Evolutionary conservation across 495 filamentous ascomycete species (phyloP).

Genomic region (Jackrogersella minutella): DNA sequence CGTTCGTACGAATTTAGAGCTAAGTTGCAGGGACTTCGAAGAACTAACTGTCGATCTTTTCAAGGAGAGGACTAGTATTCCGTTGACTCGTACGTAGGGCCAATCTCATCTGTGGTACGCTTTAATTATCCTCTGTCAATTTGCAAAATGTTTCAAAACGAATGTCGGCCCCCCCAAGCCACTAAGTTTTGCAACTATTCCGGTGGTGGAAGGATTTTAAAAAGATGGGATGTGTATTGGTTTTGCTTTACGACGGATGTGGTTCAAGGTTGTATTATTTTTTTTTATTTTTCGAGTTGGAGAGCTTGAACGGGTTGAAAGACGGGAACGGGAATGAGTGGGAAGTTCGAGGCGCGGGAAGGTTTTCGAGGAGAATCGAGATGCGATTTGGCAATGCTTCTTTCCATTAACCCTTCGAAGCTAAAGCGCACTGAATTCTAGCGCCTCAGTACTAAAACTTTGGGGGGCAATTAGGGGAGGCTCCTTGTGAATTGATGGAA

Average conservation of each 20-base stretch:
- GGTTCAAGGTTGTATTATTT: too few species aligned
- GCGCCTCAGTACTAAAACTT: constrained; percentile 25
- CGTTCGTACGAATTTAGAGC: constrained; percentile 4
- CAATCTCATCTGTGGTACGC: not conserved
- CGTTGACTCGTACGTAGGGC: constrained; percentile 17
- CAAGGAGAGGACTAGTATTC: constrained; percentile 33
- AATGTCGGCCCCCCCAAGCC: constrained; percentile 30
- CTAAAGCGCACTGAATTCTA: constrained; percentile 8
- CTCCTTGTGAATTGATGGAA: not conserved
- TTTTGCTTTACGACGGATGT: constrained; percentile 10
- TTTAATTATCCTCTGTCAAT: not conserved
- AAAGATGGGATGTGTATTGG: constrained; percentile 26
- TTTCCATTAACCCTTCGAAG: not conserved
- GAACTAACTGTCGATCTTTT: constrained; percentile 32
- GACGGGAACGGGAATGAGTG: constrained; percentile 19
- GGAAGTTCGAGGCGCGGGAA: constrained; percentile 25
- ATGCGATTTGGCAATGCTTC: constrained; percentile 40
- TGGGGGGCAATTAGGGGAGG: constrained; percentile 12
- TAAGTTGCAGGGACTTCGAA: constrained; percentile 20
- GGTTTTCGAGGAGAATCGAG: constrained; percentile 29
- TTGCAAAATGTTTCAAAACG: constrained; percentile 30
- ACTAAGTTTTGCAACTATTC: constrained; percentile 6
- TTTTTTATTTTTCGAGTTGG: constrained; percentile 10
- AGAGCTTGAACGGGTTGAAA: constrained; percentile 8
- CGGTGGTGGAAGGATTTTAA: constrained; percentile 2